Conservation (phyloP, 371 early-diverging fungal species). For the Mortierella sp. region DNA sequence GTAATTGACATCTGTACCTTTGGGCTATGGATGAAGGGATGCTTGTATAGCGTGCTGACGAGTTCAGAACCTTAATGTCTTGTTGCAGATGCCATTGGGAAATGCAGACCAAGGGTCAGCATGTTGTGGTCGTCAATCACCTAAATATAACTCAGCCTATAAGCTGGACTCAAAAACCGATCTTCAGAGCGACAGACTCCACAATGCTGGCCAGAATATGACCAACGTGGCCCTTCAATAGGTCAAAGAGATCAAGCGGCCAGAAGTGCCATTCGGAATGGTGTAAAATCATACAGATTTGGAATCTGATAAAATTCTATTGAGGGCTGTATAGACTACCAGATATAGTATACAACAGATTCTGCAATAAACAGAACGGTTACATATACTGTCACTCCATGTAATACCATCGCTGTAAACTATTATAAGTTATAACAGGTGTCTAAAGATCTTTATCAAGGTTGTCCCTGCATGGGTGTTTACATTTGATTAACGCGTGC, state of each 20-base stretch:
- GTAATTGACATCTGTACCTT: not conserved
- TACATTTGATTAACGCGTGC: not conserved
- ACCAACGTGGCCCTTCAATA: slow-evolving; percentile 19
- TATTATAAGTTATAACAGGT: too few species aligned
- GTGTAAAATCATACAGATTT: not conserved
- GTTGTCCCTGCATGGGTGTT: slow-evolving; percentile 9
- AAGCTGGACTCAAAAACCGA: slow-evolving; percentile 4
- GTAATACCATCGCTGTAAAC: too few species aligned
- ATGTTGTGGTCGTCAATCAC: slow-evolving; percentile 1
- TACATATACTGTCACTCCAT: too few species aligned
- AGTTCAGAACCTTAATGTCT: not conserved
- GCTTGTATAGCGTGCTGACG: not conserved
- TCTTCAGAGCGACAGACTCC: slow-evolving; percentile 8
- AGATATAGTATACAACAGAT: too few species aligned
- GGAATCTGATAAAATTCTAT: not conserved
- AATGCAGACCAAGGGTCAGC: slow-evolving; percentile 7
- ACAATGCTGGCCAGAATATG: slow-evolving; percentile 23
- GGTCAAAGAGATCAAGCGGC: slow-evolving; percentile 16
- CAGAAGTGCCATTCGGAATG: slow-evolving; percentile 6
- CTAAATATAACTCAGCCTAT: slow-evolving; percentile 1
- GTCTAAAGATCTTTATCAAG: not conserved
- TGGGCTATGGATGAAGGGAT: slow-evolving; percentile 5
- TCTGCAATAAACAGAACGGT: too few species aligned
- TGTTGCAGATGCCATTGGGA: not conserved
- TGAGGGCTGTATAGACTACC: too few species aligned